Evolutionary conservation across 202 grass and related monocot genomes (phyloP), one percentile per base, ranked within the genome.

Genomic region (Zizania palustris): DNA sequence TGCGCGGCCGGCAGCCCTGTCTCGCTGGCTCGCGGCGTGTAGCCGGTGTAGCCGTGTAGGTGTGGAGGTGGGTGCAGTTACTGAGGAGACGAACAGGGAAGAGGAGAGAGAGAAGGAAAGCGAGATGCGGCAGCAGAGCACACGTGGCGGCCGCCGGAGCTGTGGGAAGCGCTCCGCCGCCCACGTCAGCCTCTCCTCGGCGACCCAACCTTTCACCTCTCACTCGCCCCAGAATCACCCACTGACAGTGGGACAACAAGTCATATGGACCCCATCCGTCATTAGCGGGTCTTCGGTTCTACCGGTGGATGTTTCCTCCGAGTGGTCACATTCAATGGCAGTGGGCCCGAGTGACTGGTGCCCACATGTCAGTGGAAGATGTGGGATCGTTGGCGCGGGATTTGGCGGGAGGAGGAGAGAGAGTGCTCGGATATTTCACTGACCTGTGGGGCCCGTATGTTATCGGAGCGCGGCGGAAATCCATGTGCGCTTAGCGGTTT

Each of bases 61-160:
- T 82, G 79, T 18, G 78, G 69, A 68, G 72, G 66, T 81, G 86
- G 77, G 82, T 63, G 86, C 82, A 85, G 82, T 89, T 77, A 85
- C 82, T 88, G 50, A 54, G 69, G 70, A 70, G 57, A 83, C 49
- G 79, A 85, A 72, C n/a, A n/a, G n/a, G n/a, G n/a, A n/a, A n/a
- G 28, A 28, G 28, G 28, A 1, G 43, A 55, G 81, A 50, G 77
- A 43, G 40, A 72, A 35, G 86, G 48, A 64, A 11, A 28, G 40
- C 54, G 81, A 71, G 80, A 84, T 81, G 80, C 88, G 84, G 88
- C 84, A 0, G 46, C 74, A 15, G 9, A 19, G 14, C 80, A 87
- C 76, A 90, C 88, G 84, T 90, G 88, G 80, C 84, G 60, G 1
- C 6, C 71, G 60, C 53, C 15, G 72, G 6, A 43, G 67, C 87